phyloP scores from a whole-genome alignment of 768 basidiomycete species.

The Grammothele lineata region DNA sequence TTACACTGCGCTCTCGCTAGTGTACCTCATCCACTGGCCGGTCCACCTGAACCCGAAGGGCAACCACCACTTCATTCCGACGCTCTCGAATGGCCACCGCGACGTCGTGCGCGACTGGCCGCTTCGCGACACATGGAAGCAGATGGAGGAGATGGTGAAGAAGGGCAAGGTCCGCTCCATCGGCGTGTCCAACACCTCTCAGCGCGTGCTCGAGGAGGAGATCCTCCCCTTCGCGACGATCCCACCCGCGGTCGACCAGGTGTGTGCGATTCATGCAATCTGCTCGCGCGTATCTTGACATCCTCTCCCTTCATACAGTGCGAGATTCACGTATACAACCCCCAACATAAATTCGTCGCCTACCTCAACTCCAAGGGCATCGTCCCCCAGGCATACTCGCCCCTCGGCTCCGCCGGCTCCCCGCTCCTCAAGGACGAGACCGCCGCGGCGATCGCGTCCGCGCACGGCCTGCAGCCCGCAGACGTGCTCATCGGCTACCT shows the following conservation, averaged over 20 bases:
- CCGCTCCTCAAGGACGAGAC: conserved; percentile 63
- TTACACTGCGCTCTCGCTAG: conserved; percentile 21
- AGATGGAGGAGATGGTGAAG: conserved; percentile 71
- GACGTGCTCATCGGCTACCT: conserved; percentile 63
- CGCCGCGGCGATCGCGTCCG: conserved; percentile 54
- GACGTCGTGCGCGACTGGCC: conserved; percentile 67
- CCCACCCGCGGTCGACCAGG: conserved; percentile 66
- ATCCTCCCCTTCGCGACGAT: conserved; percentile 65
- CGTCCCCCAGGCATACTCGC: conserved; percentile 75
- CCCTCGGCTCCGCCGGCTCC: conserved; percentile 66
- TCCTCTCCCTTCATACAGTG: no score
- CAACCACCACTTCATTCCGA: conserved; percentile 56
- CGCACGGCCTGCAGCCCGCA: conserved; percentile 47
- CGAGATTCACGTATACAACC: conserved; percentile 72
- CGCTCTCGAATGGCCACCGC: conserved; percentile 56
- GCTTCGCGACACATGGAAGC: conserved; percentile 73
- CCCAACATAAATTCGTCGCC: conserved; percentile 60
- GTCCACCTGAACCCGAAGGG: conserved; percentile 68
- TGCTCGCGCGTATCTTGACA: no score
- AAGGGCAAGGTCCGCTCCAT: conserved; percentile 65
- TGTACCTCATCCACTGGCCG: conserved; percentile 81
- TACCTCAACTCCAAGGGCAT: conserved; percentile 67
- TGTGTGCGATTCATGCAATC: no score
- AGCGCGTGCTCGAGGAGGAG: conserved; percentile 63
- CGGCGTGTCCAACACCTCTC: conserved; percentile 76